A percentile compares a stretch with the other conserved stretches of the same genome.
Conservation (phyloP, 2,329 filamentous ascomycete species). For the Phoma sp. region DNA sequence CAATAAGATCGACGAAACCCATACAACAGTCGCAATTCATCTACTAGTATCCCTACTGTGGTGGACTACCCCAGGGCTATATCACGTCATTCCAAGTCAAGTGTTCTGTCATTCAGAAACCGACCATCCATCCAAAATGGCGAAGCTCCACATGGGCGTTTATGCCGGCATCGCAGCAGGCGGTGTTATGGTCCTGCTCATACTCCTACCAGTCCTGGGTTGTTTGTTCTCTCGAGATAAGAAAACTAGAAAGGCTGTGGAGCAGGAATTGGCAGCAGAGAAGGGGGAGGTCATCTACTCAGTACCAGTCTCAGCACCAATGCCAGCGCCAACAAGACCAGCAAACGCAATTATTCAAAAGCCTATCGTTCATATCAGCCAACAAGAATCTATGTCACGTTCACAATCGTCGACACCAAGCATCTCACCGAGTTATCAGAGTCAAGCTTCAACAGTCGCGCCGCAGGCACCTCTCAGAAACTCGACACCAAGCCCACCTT, state of each 20-base stretch:
- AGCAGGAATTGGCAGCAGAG: conserved; percentile 9
- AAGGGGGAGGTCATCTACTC: conserved; percentile 8
- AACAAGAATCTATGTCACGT: conserved; percentile 1
- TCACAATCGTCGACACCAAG: conserved; percentile 5
- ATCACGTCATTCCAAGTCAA: background rate
- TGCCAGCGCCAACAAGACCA: conserved; percentile 8
- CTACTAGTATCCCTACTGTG: background rate
- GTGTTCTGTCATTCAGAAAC: background rate
- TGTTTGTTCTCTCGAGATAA: conserved; percentile 12
- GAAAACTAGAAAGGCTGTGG: conserved; percentile 2
- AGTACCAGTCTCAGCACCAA: conserved; percentile 1
- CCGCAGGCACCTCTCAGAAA: conserved; percentile 2
- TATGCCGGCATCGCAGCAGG: conserved; percentile 16
- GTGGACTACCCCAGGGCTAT: background rate
- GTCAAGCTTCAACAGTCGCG: conserved; percentile 5
- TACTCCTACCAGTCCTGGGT: conserved; percentile 9
- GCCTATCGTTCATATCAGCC: background rate
- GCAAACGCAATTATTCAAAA: conserved; percentile 9
- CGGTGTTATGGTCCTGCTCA: conserved; percentile 10
- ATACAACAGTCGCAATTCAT: background rate
- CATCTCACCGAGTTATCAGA: conserved; percentile 13
- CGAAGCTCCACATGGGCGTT: conserved; percentile 10
- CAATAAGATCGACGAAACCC: background rate
- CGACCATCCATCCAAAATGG: background rate
- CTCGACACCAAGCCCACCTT: conserved; percentile 3